phyloP scores from a whole-genome alignment of 2,329 filamentous ascomycete species.

The Paraphaeosphaeria minitans region DNA sequence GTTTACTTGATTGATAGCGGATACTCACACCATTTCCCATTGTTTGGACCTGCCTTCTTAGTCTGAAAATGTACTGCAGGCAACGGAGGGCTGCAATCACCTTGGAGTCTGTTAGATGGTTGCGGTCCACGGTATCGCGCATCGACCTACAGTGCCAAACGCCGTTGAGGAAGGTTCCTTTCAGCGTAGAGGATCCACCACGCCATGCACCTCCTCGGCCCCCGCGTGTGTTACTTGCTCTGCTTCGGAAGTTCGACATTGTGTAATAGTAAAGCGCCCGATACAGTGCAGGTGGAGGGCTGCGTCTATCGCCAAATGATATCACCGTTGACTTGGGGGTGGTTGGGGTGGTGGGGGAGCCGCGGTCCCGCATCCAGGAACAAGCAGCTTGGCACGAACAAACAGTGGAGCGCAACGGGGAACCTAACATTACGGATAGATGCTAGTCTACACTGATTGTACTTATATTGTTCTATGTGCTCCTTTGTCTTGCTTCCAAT shows the following conservation, averaged over 20 bases:
- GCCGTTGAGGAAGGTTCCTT: slow-evolving; percentile 31
- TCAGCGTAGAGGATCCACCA: slow-evolving; percentile 8
- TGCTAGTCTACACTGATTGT: not conserved
- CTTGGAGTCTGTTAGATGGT: slow-evolving; percentile 33
- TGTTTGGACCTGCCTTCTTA: slow-evolving; percentile 62
- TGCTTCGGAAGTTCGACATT: slow-evolving; percentile 26
- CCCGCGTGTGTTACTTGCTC: slow-evolving; percentile 1
- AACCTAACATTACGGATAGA: not conserved
- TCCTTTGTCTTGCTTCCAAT: not conserved
- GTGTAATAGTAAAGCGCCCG: not conserved
- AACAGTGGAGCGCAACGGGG: not conserved
- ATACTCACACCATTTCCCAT: slow-evolving; percentile 57
- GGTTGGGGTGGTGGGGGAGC: not conserved
- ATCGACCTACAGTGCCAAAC: slow-evolving; percentile 34
- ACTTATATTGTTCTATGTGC: not conserved
- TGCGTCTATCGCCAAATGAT: not conserved
- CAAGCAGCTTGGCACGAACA: slow-evolving; percentile 5
- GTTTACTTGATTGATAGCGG: not conserved
- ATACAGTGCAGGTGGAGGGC: not conserved
- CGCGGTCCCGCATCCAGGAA: slow-evolving; percentile 2
- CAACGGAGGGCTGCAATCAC: slow-evolving; percentile 60
- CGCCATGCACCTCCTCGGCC: slow-evolving; percentile 12
- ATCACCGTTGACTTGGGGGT: not conserved
- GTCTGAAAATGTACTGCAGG: slow-evolving; percentile 61
- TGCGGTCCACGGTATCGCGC: not conserved